Percentiles rank a stretch among this genome's conserved stretches.
Evolutionary conservation across 805 yeast genomes (phyloP).

Genomic region (Maudiozyma bulderi): DNA sequence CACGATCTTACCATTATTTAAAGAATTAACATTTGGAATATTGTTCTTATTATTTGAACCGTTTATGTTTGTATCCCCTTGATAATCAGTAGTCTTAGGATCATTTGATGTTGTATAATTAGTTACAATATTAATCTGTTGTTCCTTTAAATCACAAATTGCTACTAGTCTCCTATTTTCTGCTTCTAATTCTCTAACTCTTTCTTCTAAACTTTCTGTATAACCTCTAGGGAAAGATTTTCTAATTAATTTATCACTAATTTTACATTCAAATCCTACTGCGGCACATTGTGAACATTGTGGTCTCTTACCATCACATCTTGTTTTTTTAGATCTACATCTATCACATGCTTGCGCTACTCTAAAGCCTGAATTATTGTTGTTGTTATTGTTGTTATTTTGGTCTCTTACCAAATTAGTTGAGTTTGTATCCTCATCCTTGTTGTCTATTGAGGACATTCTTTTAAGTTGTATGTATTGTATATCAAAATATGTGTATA

Average conservation of each 20-base stretch:
- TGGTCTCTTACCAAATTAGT: background rate
- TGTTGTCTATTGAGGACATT: no score
- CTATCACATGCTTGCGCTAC: conserved; percentile 89
- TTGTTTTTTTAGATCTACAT: conserved; percentile 66
- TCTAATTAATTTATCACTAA: conserved; percentile 77
- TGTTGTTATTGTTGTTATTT: background rate
- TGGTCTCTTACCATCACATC: conserved; percentile 60
- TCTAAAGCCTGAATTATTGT: conserved; percentile 37
- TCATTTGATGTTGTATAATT: background rate
- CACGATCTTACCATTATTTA: background rate
- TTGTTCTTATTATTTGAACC: background rate
- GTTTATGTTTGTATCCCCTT: background rate
- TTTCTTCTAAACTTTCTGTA: conserved; percentile 80
- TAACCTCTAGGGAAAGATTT: conserved; percentile 88
- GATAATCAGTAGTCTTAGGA: background rate
- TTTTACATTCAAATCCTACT: conserved; percentile 80
- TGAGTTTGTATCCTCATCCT: background rate
- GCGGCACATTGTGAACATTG: conserved; percentile 74
- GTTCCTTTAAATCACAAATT: conserved; percentile 24
- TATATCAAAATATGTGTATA: no score
- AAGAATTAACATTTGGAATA: background rate
- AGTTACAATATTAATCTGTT: conserved; percentile 10
- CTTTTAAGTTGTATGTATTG: no score
- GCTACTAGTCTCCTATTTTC: conserved; percentile 66
- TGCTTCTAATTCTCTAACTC: conserved; percentile 76